Evolutionary conservation across 768 basidiomycete genomes (phyloP), one percentile per base, ranked within the genome.

Genomic region (Polyporus arcularius): DNA sequence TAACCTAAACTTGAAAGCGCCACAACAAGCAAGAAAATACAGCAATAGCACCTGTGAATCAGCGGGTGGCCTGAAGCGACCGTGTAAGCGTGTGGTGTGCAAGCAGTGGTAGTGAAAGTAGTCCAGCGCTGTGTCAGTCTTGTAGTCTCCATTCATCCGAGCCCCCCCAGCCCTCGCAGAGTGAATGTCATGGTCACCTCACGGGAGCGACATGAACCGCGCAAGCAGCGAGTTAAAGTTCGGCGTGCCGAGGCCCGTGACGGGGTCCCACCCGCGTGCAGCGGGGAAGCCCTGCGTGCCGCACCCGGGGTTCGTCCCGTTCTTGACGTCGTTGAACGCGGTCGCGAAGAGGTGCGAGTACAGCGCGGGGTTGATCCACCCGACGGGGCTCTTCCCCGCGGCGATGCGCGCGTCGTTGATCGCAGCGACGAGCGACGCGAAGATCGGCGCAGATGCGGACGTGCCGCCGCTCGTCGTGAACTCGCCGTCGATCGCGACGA

Each of bases 321-420:
- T 50, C 35, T 64, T 70, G 38, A 72, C 70, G 35, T 71, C 71
- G 38, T 72, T 63, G 61, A 71, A 71, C 21, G 64, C 69, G 5
- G 11, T 18, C 12, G 49, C 28, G 59, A 71, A 70, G 3, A 21
- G 26, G 6, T 30, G 28, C 3, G 62, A 63, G 58, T 72, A 70
- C 70, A 85, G 87, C 41, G 86, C 85, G 42, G 88, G 87, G 67
- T 89, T 89, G 61, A 89, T 80, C 66, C 70, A 72, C 15, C 71
- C 75, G 16, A 76, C 66, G 1, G 75, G 72, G 26, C 62, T 51
- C 55, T 75, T 75, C 28, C 72, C 69, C 11, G 53, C 53, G 11
- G 73, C 68, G 39, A 74, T 55, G 11, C 75, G 71, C n/a, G 73
- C 74, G 55, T 75, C 73, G 65, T 76, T 76, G 51, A 76, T 70